These are phyloP conservation scores for Zarea fungicola DNA, from an alignment of 2,329 filamentous ascomycete genomes.

Conservation along the genomic window DNA sequence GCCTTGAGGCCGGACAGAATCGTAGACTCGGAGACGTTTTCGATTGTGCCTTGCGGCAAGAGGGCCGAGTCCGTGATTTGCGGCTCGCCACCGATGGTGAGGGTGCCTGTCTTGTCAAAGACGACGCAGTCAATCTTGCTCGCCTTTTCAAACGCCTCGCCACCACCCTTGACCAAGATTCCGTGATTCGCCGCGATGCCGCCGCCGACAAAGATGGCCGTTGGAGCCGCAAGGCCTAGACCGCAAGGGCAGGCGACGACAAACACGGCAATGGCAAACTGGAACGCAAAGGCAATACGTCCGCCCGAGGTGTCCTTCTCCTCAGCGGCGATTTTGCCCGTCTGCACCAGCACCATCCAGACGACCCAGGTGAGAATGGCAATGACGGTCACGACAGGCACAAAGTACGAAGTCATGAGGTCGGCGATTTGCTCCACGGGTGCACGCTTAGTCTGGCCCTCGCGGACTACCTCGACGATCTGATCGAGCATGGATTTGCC, in stretches of 20 bases:
- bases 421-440: constrained; percentile 73
- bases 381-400: constrained; percentile 64
- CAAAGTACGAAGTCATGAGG: constrained; percentile 68
- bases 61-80: constrained; percentile 54
- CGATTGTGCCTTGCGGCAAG: constrained; percentile 27
- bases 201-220: constrained; percentile 77
- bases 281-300: constrained; percentile 68
- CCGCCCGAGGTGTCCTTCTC: constrained; percentile 57
- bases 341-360: constrained; percentile 62
- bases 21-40: constrained; percentile 20
- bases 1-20: constrained; percentile 52
- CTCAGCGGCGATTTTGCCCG: constrained; percentile 49
- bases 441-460: constrained; percentile 70
- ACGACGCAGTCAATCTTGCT: constrained; percentile 73
- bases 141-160: constrained; percentile 80
- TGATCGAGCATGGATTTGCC: constrained; percentile 74
- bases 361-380: constrained; percentile 66
- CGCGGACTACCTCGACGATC: constrained; percentile 70
- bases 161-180: constrained; percentile 77
- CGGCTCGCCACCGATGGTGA: constrained; percentile 69
- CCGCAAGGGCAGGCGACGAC: constrained; percentile 84
- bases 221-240: constrained; percentile 77
- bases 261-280: constrained; percentile 82
- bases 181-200: constrained; percentile 74
- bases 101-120: constrained; percentile 84